These are phyloP conservation scores for Pythium grandisporangium DNA, from an alignment of 352 stramenopile genomes.

Conservation along the genomic window DNA sequence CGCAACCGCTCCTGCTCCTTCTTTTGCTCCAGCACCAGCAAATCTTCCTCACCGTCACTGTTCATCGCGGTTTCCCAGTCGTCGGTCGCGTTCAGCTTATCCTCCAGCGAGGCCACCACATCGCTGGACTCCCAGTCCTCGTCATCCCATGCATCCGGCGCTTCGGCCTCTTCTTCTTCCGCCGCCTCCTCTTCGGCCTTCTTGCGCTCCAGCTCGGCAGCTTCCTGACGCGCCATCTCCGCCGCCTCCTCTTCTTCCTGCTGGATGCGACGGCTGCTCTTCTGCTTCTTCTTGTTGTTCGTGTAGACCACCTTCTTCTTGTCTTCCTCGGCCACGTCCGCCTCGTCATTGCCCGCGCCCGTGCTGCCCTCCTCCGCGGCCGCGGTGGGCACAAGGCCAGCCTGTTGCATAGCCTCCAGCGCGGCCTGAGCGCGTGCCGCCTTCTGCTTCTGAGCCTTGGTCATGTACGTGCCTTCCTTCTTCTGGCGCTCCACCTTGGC, in stretches of 20 bases:
- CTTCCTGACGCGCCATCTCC: constrained; percentile 61
- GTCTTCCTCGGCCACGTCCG: no score
- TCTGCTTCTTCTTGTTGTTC: constrained; percentile 39
- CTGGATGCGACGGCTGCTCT: constrained; percentile 26
- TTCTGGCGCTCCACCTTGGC: constrained; percentile 92
- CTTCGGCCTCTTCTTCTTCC: constrained; percentile 36
- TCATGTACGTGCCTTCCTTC: constrained; percentile 97
- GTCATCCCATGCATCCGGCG: constrained; percentile 74
- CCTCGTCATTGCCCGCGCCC: no score
- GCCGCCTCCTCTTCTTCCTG: constrained; percentile 28
- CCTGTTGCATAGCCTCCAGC: constrained; percentile 89
- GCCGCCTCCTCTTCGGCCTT: constrained; percentile 18
- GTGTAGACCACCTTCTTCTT: constrained; percentile 90
- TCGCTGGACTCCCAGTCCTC: constrained; percentile 79
- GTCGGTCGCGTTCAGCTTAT: constrained; percentile 58
- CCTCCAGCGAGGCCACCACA: constrained; percentile 64
- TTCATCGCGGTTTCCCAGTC: constrained; percentile 23
- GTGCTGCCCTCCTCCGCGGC: constrained; percentile 21
- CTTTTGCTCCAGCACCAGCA: constrained; percentile 91
- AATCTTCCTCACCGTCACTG: constrained; percentile 89
- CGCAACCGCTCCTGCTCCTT: constrained; percentile 91
- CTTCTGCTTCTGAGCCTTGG: constrained; percentile 97
- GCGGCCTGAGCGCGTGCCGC: constrained; percentile 79
- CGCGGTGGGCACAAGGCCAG: constrained; percentile 70
- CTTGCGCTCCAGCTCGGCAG: constrained; percentile 29